phyloP scores from a whole-genome alignment of 169 alveolate genomes.

The Plasmodium cynomolgi region DNA sequence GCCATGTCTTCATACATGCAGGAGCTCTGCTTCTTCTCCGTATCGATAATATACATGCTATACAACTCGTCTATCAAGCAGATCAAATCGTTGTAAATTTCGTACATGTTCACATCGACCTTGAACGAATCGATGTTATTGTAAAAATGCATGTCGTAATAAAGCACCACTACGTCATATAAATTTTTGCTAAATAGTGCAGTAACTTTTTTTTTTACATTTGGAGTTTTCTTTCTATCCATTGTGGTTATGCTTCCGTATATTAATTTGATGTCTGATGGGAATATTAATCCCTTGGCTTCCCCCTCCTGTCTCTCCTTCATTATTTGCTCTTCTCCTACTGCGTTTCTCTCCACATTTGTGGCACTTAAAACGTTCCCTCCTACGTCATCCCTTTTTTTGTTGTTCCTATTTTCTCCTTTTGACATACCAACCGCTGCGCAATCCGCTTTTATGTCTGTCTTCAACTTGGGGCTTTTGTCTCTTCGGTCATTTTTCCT shows the following conservation, averaged over 20 bases:
- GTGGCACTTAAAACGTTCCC: background rate
- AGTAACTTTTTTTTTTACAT: constrained; percentile 2
- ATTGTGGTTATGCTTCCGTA: constrained; percentile 38
- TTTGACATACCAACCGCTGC: background rate
- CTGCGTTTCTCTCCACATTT: background rate
- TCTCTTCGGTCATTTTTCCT: background rate
- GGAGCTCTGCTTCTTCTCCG: background rate
- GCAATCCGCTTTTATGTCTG: background rate
- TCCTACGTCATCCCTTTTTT: background rate
- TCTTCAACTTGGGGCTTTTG: background rate
- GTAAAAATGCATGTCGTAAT: constrained; percentile 50
- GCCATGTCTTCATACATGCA: background rate
- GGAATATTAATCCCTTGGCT: constrained; percentile 23
- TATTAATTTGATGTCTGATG: constrained; percentile 38
- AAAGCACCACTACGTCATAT: constrained; percentile 22
- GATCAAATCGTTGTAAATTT: constrained; percentile 35
- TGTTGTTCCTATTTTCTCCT: background rate
- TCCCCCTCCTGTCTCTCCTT: constrained; percentile 15
- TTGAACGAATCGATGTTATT: constrained; percentile 15
- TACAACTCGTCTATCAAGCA: constrained; percentile 61
- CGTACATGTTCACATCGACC: constrained; percentile 28
- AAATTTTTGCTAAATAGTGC: background rate
- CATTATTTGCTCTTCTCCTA: background rate
- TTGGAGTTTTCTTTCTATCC: constrained; percentile 6
- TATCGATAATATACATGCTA: constrained; percentile 2